phyloP scores from a whole-genome alignment of 148 eudicot species.

The Rhododendron molle region DNA sequence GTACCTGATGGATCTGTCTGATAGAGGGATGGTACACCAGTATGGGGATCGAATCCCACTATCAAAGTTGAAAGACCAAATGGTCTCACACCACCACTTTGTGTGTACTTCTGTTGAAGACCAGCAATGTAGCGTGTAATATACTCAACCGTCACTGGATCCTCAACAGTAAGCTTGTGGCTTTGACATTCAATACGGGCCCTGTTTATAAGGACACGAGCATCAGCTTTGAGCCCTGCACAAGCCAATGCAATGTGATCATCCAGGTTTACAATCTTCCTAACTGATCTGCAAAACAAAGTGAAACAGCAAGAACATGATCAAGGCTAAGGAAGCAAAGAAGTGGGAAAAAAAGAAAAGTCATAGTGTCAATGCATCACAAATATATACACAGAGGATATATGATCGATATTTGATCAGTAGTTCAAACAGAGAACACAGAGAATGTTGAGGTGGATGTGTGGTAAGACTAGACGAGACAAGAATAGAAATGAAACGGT shows the following conservation, averaged over 20 bases:
- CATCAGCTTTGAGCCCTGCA: conserved; percentile 99
- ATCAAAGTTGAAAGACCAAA: conserved; percentile 99
- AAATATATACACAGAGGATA: not conserved
- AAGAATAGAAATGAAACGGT: no score
- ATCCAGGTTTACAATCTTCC: conserved; percentile 89
- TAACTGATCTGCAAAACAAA: conserved; percentile 65
- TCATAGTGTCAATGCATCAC: not conserved
- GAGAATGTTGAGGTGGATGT: no score
- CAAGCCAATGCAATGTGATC: conserved; percentile 94
- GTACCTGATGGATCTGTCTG: conserved; percentile 99
- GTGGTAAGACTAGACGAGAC: no score
- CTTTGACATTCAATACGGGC: conserved; percentile 99
- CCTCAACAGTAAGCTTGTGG: conserved; percentile 92
- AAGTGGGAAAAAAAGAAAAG: not conserved
- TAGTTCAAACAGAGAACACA: not conserved
- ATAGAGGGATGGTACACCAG: conserved; percentile 74
- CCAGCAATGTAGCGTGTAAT: conserved; percentile 98
- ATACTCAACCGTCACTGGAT: conserved; percentile 93
- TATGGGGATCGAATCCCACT: conserved; percentile 92
- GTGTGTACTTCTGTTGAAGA: conserved; percentile 97
- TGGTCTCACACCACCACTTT: conserved; percentile 99
- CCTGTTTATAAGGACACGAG: conserved; percentile 88
- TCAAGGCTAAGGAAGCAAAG: not conserved
- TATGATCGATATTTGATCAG: not conserved
- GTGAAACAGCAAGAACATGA: not conserved